These are phyloP conservation scores for Phytophthora tentaculata DNA, from an alignment of 352 stramenopile genomes.

Conservation along the genomic window DNA sequence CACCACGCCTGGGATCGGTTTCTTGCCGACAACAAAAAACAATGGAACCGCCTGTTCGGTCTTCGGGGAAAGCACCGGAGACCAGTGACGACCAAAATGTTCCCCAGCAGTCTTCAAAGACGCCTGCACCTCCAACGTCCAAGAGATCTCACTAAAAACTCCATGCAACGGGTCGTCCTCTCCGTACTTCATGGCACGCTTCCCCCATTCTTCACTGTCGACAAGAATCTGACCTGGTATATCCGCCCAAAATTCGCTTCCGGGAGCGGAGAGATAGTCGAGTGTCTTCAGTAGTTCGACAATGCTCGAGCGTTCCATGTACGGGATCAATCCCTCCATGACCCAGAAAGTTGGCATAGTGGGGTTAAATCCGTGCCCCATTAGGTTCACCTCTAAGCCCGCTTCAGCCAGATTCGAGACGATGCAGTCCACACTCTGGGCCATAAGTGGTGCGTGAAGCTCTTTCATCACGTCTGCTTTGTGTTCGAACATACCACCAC, in stretches of 20 bases:
- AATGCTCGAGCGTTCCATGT: slow-evolving; percentile 43
- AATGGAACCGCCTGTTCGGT: slow-evolving; percentile 24
- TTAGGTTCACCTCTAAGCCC: slow-evolving; percentile 40
- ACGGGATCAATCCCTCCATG: slow-evolving; percentile 62
- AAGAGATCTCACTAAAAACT: slow-evolving; percentile 48
- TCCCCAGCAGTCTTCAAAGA: slow-evolving; percentile 33
- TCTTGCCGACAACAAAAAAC: slow-evolving; percentile 41
- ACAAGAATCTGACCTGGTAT: slow-evolving; percentile 40
- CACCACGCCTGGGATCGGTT: slow-evolving; percentile 31
- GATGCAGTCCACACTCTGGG: slow-evolving; percentile 51
- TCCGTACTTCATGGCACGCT: slow-evolving; percentile 47
- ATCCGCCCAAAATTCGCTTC: slow-evolving; percentile 64
- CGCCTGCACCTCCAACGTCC: slow-evolving; percentile 46
- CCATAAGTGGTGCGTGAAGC: slow-evolving; percentile 43
- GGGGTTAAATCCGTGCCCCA: slow-evolving; percentile 52
- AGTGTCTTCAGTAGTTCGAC: slow-evolving; percentile 54
- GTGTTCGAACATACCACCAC: slow-evolving; percentile 47
- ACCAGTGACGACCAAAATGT: slow-evolving; percentile 54
- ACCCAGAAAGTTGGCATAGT: slow-evolving; percentile 62
- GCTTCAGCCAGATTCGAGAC: slow-evolving; percentile 53
- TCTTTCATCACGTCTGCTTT: slow-evolving; percentile 57
- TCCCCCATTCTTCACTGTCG: slow-evolving; percentile 29
- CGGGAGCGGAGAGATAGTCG: slow-evolving; percentile 50
- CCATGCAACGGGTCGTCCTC: slow-evolving; percentile 60
- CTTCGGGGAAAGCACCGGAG: slow-evolving; percentile 28